Evolutionary conservation across 352 stramenopile genomes (phyloP).

Genomic region (Phytophthora niederhauseri): DNA sequence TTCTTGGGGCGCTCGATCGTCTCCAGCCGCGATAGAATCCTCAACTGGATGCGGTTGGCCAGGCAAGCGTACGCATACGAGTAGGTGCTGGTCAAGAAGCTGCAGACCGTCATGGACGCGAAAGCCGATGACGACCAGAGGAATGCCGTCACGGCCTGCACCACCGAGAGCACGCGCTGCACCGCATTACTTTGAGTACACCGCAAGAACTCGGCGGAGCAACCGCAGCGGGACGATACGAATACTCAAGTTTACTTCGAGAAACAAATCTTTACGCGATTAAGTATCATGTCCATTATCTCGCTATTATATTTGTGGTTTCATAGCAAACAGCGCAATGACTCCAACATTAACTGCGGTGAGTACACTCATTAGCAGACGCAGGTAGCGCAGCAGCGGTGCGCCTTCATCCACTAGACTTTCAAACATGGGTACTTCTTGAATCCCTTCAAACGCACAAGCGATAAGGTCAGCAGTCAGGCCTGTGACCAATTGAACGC

Average conservation of each 20-base stretch:
- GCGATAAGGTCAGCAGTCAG: slow-evolving; percentile 40
- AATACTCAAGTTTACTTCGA: too few species aligned
- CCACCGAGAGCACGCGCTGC: slow-evolving; percentile 63
- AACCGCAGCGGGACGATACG: neutral
- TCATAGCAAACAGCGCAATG: slow-evolving; percentile 22
- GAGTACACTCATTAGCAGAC: slow-evolving; percentile 31
- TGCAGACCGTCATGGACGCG: slow-evolving; percentile 63
- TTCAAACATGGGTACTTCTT: slow-evolving; percentile 48
- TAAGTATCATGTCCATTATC: too few species aligned
- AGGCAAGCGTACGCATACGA: slow-evolving; percentile 78
- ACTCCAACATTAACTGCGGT: slow-evolving; percentile 37
- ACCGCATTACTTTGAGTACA: slow-evolving; percentile 42
- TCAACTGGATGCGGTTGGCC: slow-evolving; percentile 60
- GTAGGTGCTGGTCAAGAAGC: slow-evolving; percentile 56
- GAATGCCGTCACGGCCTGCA: slow-evolving; percentile 64
- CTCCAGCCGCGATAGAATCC: slow-evolving; percentile 42
- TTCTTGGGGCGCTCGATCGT: slow-evolving; percentile 33
- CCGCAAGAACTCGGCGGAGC: slow-evolving; percentile 28
- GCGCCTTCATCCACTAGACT: slow-evolving; percentile 37
- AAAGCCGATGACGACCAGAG: slow-evolving; percentile 67
- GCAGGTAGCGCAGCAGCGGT: slow-evolving; percentile 27
- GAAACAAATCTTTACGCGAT: too few species aligned
- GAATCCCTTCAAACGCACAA: slow-evolving; percentile 42
- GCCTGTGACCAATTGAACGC: slow-evolving; percentile 17
- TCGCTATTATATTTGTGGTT: neutral